These are phyloP conservation scores for Jasminum sambac DNA, from an alignment of 257 asterid species.

Conservation along the genomic window DNA sequence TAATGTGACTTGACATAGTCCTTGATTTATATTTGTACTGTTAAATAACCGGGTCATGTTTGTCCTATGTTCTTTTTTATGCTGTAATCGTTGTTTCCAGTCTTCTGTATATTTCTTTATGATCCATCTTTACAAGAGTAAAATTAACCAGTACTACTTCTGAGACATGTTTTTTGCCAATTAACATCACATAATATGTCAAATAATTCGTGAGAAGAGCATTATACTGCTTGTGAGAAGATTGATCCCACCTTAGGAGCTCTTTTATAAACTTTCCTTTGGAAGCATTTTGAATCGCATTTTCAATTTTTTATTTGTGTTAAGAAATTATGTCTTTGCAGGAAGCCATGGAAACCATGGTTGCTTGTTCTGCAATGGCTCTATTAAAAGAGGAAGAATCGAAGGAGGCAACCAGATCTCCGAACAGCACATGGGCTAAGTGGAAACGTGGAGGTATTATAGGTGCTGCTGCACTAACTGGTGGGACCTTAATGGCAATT, in stretches of 20 bases:
- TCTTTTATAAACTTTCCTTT: not conserved
- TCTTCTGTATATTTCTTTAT: not conserved
- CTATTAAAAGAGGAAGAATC: constrained; percentile 69
- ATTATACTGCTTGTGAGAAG: not conserved
- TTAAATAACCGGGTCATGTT: not conserved
- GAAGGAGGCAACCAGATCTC: constrained; percentile 46
- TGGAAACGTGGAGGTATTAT: constrained; percentile 97
- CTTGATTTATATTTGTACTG: not conserved
- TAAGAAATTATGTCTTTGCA: constrained; percentile 28
- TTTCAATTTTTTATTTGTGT: constrained; percentile 7
- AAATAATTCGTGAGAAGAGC: not conserved
- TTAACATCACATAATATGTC: not conserved
- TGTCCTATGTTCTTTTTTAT: not conserved
- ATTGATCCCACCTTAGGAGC: not conserved
- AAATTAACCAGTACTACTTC: not conserved
- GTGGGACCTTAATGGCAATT: constrained; percentile 95
- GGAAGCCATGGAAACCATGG: constrained; percentile 89
- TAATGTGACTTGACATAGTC: not conserved
- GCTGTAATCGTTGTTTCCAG: not conserved
- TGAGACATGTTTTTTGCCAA: not conserved
- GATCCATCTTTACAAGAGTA: not conserved
- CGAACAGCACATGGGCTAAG: constrained; percentile 65
- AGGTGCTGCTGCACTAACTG: constrained; percentile 98
- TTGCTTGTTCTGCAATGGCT: constrained; percentile 96
- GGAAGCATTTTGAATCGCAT: not conserved